Evolutionary conservation across 2,329 filamentous ascomycete genomes (phyloP).

Genomic region (Paecilomyces niveus): DNA sequence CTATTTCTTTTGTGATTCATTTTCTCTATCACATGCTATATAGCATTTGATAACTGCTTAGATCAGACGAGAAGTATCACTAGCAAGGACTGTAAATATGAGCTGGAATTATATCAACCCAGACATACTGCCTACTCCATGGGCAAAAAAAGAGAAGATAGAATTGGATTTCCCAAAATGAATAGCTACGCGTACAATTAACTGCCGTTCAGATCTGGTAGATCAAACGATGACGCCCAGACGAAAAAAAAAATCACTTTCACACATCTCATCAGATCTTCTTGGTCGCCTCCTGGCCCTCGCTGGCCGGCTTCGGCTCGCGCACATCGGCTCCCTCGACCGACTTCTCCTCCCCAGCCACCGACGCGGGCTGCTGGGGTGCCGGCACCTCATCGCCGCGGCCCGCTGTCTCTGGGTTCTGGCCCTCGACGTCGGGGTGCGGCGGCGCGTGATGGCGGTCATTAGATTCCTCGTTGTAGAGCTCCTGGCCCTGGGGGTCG

Average conservation of each 20-base stretch:
- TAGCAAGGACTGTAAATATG: neutral
- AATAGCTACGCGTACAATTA: constrained; percentile 2
- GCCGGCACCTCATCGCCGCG: constrained; percentile 28
- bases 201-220: neutral
- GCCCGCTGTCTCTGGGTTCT: constrained; percentile 49
- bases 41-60: neutral
- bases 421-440: constrained; percentile 52
- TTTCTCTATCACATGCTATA: neutral
- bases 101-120: neutral
- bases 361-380: constrained; percentile 34
- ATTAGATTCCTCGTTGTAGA: constrained; percentile 37
- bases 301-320: constrained; percentile 41
- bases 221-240: neutral
- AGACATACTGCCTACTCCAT: neutral
- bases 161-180: neutral
- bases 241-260: neutral
- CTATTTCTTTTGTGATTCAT: neutral
- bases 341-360: constrained; percentile 30
- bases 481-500: constrained; percentile 70
- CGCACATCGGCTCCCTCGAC: constrained; percentile 27
- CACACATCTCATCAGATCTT: constrained; percentile 8
- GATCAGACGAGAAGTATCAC: neutral
- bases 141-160: neutral
- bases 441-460: constrained; percentile 35
- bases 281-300: constrained; percentile 41